Percentiles rank a stretch among this genome's conserved stretches.
Evolutionary conservation across 2,329 filamentous ascomycete species (phyloP).

Genomic region (Aspergillus neotritici): DNA sequence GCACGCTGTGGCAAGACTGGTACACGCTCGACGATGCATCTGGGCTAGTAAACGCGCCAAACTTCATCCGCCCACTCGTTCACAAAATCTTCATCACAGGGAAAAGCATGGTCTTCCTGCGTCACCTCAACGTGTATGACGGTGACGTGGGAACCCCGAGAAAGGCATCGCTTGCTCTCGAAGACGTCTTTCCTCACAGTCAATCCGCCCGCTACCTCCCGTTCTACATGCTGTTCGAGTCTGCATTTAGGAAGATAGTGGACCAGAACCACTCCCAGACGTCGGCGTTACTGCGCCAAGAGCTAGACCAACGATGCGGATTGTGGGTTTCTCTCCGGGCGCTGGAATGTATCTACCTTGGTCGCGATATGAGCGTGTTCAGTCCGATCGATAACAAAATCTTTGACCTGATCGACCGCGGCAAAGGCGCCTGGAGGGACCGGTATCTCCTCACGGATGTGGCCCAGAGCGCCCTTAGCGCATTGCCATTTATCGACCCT

Average conservation of each 20-base stretch:
- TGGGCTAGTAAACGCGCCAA: conserved; percentile 62
- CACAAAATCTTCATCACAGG: conserved; percentile 76
- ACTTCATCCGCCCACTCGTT: conserved; percentile 65
- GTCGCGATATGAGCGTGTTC: conserved; percentile 64
- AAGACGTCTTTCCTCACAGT: conserved; percentile 37
- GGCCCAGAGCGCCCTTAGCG: conserved; percentile 64
- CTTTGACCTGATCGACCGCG: conserved; percentile 67
- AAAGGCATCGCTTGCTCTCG: conserved; percentile 26
- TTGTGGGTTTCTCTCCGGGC: conserved; percentile 60
- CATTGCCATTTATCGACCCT: conserved; percentile 49
- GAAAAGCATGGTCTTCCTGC: conserved; percentile 82
- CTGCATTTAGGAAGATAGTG: conserved; percentile 70
- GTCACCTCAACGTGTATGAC: conserved; percentile 54
- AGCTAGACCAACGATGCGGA: conserved; percentile 64
- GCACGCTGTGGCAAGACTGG: conserved; percentile 69
- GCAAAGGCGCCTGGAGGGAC: conserved; percentile 65
- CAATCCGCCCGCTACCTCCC: conserved; percentile 27
- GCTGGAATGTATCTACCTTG: conserved; percentile 69
- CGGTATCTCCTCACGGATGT: conserved; percentile 73
- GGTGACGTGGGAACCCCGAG: conserved; percentile 27
- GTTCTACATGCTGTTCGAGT: conserved; percentile 63
- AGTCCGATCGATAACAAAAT: conserved; percentile 62
- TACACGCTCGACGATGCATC: conserved; percentile 59
- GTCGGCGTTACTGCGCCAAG: conserved; percentile 58
- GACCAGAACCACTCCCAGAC: conserved; percentile 66